Base-by-base conservation (phyloP, 306 rosid genomes). In the Malus asiatica region DNA sequence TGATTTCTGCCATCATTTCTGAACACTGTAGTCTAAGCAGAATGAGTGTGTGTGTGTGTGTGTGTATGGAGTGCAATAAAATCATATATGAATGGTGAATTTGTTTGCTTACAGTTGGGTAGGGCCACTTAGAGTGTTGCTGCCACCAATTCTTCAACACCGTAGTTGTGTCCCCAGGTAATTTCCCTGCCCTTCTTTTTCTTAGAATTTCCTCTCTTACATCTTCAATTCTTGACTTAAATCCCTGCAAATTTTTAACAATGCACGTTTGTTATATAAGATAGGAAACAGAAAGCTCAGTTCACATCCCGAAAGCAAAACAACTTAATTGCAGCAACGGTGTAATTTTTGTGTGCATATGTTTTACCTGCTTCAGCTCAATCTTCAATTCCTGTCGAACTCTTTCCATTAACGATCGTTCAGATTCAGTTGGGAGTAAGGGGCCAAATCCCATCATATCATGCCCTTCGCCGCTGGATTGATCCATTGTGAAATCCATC, bases 401-500 rank as follows among this genome's bases (percentile, higher is more conserved):
- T 71, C 98, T 83, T 79, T 96, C 99, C 99, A 96, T 96, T 10
- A 96, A 81, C 3, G 99, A 90, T 73, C 99, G 84, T 76, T 96
- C 99, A 42, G 99, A 92, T 82, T 96, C 99, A 0, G 98, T 96
- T 6, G 99, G 99, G 73, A 92, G 93, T 22, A 92, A 77, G 2
- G 97, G 98, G 51, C 98, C 99, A 68, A 96, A 89, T 67, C 98
- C 98, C 98, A 96, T 90, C 90, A 89, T 87, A 90, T 96, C 98
- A 70, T 95, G 93, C 1, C 81, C 92, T 27, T 87, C 98, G 33
- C 42, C 78, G 1, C 90, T 84, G 1, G 93, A 85, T 75, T 88
- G 99, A 66, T 95, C 98, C 27, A 95, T 69, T 65, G 89, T 82
- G 77, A 88, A 92, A 80, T 95, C 97, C 89, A 90, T 88, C 48